Base-by-base conservation (phyloP, 495 filamentous ascomycete species). In the Polyplosphaeria fusca region DNA sequence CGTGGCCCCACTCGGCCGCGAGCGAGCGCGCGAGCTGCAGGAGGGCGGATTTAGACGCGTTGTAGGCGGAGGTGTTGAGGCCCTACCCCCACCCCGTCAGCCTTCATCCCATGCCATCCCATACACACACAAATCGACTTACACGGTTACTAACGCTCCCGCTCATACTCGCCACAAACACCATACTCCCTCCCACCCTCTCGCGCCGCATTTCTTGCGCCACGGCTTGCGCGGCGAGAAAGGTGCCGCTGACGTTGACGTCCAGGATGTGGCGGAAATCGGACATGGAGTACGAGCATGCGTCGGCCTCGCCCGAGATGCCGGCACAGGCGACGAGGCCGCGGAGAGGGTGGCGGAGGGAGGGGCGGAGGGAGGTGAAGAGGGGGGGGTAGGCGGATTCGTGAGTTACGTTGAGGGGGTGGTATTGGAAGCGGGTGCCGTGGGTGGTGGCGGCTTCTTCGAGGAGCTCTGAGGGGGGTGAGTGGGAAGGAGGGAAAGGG, bases 1-100 rank as follows among this genome's bases (percentile, higher is more conserved):
- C 23, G 26, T 61, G 46, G 4, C 63, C 64, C 63, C 63, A 65
- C 49, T 67, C 64, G 12, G 58, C 61, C 9, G 61, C 64, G 11
- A 67, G 45, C 1, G 35, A 51, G 2, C 64, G 56, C 7, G 55
- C 52, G 18, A 67, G 24, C 48, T 67, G 64, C 18, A 57, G 52
- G 20, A 67, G 44, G 12, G 64, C 64, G 0, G 61, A 48, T 45
- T 67, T 67, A 44, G 55, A 61, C 2, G 56, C 44, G 35, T 67
- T 67, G 51, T 67, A 67, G 9, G 65, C 64, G 4, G 27, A 19
- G 0, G 59, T 64, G 25, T 53, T 35, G 19, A 68, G 25, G 2
- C 65, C 62, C 47, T 60, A 30, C n/a, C n/a, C n/a, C n/a, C n/a
- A n/a, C n/a, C n/a, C n/a, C n/a, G n/a, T n/a, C n/a, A n/a, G n/a